A percentile compares a stretch with the other conserved stretches of the same genome.
These are phyloP conservation scores for Tympanopsis confertula DNA, from an alignment of 2,329 filamentous ascomycete genomes.

Conservation along the genomic window DNA sequence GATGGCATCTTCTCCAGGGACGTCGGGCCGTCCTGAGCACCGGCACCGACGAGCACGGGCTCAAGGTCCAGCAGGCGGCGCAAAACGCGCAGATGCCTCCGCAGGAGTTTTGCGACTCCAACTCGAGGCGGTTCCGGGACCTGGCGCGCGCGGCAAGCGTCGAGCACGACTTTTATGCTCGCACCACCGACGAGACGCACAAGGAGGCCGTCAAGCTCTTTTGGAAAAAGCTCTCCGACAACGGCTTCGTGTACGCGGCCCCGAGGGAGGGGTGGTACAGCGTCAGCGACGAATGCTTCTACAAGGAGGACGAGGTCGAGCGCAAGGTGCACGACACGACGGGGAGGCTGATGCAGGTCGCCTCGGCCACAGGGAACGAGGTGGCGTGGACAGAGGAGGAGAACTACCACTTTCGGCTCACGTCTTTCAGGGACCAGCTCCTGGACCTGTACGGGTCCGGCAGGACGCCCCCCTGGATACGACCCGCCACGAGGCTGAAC, in stretches of 20 bases:
- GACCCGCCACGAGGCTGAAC: slow-evolving; percentile 61
- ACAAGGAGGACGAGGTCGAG: slow-evolving; percentile 66
- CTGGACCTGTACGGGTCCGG: slow-evolving; percentile 59
- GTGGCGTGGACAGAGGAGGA: slow-evolving; percentile 89
- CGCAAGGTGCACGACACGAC: slow-evolving; percentile 67
- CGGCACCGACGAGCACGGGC: slow-evolving; percentile 92
- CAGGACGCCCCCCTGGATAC: slow-evolving; percentile 63
- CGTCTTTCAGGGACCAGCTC: slow-evolving; percentile 68
- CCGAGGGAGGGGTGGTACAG: slow-evolving; percentile 95
- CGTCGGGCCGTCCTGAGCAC: slow-evolving; percentile 66
- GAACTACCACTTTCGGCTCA: slow-evolving; percentile 92
- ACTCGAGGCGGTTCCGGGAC: slow-evolving; percentile 66
- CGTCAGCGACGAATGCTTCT: slow-evolving; percentile 93
- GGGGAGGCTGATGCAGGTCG: slow-evolving; percentile 72
- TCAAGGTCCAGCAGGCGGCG: slow-evolving; percentile 90
- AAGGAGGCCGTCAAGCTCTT: slow-evolving; percentile 76
- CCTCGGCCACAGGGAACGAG: slow-evolving; percentile 76
- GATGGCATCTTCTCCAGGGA: slow-evolving; percentile 74
- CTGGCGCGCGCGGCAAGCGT: slow-evolving; percentile 62
- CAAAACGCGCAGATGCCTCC: slow-evolving; percentile 57
- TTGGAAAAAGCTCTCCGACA: slow-evolving; percentile 69
- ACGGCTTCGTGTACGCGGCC: slow-evolving; percentile 69
- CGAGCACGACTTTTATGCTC: slow-evolving; percentile 75
- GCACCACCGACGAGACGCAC: slow-evolving; percentile 78
- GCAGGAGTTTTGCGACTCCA: slow-evolving; percentile 79